Percentiles rank a stretch among this genome's conserved stretches.
phyloP scores from a whole-genome alignment of 176 grass and related monocot species.

The Eragrostis nindensis region DNA sequence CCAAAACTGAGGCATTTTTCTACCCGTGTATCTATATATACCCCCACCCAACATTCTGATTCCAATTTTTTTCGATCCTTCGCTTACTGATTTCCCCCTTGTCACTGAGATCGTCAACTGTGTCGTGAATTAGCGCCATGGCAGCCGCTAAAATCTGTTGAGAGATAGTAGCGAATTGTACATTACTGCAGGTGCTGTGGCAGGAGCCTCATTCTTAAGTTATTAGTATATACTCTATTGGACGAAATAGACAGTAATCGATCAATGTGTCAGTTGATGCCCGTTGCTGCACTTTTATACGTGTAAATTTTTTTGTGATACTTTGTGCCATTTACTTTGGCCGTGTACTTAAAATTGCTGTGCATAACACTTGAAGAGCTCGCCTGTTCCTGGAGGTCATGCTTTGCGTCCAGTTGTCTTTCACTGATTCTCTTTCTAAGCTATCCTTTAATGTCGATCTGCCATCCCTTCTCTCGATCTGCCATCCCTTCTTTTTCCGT shows the following conservation, averaged over 20 bases:
- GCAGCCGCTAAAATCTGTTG: constrained; percentile 36
- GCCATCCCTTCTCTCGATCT: too few species aligned
- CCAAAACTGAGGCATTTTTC: constrained; percentile 59
- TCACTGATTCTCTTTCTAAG: too few species aligned
- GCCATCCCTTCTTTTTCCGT: neutral
- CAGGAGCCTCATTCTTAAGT: constrained; percentile 43
- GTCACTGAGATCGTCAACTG: constrained; percentile 35
- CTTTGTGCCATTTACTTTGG: neutral
- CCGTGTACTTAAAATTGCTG: neutral
- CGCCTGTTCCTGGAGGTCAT: neutral
- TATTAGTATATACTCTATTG: constrained; percentile 30
- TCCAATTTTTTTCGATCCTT: constrained; percentile 43
- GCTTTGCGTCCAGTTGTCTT: neutral
- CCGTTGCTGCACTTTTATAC: neutral
- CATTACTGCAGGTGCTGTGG: constrained; percentile 40
- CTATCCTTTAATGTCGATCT: neutral
- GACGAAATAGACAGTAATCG: constrained; percentile 32
- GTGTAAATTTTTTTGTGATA: constrained; percentile 1
- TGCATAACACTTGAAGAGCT: neutral
- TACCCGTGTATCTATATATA: constrained; percentile 50
- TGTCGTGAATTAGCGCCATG: constrained; percentile 41
- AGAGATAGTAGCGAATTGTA: constrained; percentile 37
- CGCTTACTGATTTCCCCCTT: constrained; percentile 30
- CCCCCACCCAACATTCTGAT: constrained; percentile 40
- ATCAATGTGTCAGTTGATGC: constrained; percentile 32